Base-by-base conservation (phyloP, 306 rosid genomes). In the Cajanus cajan region DNA sequence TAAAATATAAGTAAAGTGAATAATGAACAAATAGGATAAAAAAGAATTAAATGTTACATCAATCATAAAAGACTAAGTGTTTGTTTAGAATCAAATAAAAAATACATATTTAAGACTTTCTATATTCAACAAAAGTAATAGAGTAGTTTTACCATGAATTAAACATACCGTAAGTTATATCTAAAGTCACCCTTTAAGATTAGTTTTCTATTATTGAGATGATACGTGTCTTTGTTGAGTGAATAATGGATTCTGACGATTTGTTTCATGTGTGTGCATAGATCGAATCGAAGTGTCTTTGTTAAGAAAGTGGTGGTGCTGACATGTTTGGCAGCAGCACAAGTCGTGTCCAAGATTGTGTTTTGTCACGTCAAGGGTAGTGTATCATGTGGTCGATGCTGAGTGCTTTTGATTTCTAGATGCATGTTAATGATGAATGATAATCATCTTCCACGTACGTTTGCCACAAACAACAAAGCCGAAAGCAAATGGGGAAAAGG, bases 361-460 rank as follows among this genome's bases (percentile, higher is more conserved):
- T 0, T 43, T 59, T 10, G 79, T 74, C 79, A 44, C 79, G 31
- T 75, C 80, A 62, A 44, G 41, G 43, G 1, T 22, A 48, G 8
- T 13, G 33, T 12, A 76, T 65, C 74, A 39, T 77, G 61, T 50
- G 73, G 43, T 40, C 34, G 4, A 40, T 11, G 34, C n/a, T 37
- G 1, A 25, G 13, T 55, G 71, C 71, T 44, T 78, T 69, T 78
- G 14, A 66, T 65, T 18, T 4, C n/a, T 7, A 6, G 31, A 8
- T 3, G 39, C 44, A 50, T n/a, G 7, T 50, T 48, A 2, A 48
- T 48, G 5, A 48, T 48, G 5, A 1, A 7, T 44, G 51, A 21
- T 21, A 0, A 43, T 61, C 8, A 28, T 61, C 43, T 13, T 68
- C 36, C 77, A 78, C 69, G 76, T 78, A 78, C 69, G 76, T 78